phyloP scores from a whole-genome alignment of 2,329 filamentous ascomycete species.

The Ophiostoma sp. region DNA sequence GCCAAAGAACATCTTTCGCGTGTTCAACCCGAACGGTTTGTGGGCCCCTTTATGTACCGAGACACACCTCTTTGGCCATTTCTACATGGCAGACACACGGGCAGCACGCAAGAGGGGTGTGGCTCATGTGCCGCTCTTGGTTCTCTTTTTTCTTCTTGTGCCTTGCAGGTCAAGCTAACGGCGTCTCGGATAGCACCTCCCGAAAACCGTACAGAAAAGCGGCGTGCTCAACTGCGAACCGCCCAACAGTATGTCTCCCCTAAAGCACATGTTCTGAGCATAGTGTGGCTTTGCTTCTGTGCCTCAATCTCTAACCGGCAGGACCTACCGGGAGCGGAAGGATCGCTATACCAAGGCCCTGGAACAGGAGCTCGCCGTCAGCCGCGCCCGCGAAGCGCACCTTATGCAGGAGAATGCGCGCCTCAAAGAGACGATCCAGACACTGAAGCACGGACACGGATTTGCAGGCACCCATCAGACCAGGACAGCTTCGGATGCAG shows the following conservation, averaged over 20 bases:
- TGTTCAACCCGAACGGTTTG: conserved; percentile 21
- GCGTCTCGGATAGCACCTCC: conserved; percentile 4
- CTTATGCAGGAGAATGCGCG: conserved; percentile 12
- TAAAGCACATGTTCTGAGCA: background rate
- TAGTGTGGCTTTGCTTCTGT: background rate
- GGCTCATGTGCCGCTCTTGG: background rate
- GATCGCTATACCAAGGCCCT: conserved; percentile 22
- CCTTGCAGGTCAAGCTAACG: background rate
- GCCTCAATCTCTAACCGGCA: background rate
- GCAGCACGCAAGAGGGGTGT: background rate
- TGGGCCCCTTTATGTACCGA: background rate
- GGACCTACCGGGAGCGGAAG: conserved; percentile 22
- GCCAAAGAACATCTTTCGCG: conserved; percentile 21
- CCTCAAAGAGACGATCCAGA: conserved; percentile 11
- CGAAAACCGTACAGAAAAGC: conserved; percentile 20
- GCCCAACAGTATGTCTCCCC: conserved; percentile 19
- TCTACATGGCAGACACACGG: background rate
- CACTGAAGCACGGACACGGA: background rate
- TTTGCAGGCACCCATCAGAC: no score
- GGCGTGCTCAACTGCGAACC: conserved; percentile 19
- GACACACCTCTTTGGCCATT: background rate
- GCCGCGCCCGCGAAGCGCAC: conserved; percentile 18
- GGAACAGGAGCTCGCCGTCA: conserved; percentile 18
- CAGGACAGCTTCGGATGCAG: no score
- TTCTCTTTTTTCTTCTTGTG: background rate